Percentiles rank a stretch among this genome's conserved stretches.
Evolutionary conservation across 495 filamentous ascomycete genomes (phyloP).

Genomic region (Aspergillus heteromorphus): DNA sequence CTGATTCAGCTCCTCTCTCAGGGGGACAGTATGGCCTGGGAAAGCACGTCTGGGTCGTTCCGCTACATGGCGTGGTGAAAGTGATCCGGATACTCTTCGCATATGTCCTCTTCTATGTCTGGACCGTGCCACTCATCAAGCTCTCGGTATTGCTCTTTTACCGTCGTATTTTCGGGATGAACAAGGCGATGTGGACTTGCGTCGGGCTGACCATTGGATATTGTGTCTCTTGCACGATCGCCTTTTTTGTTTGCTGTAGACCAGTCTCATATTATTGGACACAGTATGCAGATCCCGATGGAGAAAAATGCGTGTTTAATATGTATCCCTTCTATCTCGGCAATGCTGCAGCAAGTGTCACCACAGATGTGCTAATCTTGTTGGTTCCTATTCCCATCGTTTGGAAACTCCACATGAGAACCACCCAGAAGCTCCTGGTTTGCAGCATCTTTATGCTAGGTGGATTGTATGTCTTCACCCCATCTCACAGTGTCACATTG

Average conservation of each 20-base stretch:
- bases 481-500: too few relatives aligned
- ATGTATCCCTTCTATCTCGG: slow-evolving; percentile 13
- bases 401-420: slow-evolving; percentile 25
- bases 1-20: neutral
- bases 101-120: slow-evolving; percentile 11
- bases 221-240: slow-evolving; percentile 6
- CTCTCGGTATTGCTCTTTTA: slow-evolving; percentile 17
- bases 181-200: slow-evolving; percentile 11
- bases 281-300: slow-evolving; percentile 9
- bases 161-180: slow-evolving; percentile 16
- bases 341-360: slow-evolving; percentile 19
- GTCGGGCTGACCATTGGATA: slow-evolving; percentile 12
- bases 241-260: slow-evolving; percentile 9
- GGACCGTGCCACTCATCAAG: slow-evolving; percentile 16
- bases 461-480: slow-evolving; percentile 24
- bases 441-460: slow-evolving; percentile 31
- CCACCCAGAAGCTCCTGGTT: slow-evolving; percentile 23
- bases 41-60: slow-evolving; percentile 14
- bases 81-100: slow-evolving; percentile 8
- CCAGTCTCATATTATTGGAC: slow-evolving; percentile 14
- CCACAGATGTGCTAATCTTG: slow-evolving; percentile 32
- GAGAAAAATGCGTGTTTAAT: slow-evolving; percentile 9
- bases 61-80: slow-evolving; percentile 6
- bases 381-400: slow-evolving; percentile 33
- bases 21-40: slow-evolving; percentile 13